Evolutionary conservation across 257 asterid species (phyloP), one percentile per base, ranked within the genome.

Genomic region (Jasminum sambac): DNA sequence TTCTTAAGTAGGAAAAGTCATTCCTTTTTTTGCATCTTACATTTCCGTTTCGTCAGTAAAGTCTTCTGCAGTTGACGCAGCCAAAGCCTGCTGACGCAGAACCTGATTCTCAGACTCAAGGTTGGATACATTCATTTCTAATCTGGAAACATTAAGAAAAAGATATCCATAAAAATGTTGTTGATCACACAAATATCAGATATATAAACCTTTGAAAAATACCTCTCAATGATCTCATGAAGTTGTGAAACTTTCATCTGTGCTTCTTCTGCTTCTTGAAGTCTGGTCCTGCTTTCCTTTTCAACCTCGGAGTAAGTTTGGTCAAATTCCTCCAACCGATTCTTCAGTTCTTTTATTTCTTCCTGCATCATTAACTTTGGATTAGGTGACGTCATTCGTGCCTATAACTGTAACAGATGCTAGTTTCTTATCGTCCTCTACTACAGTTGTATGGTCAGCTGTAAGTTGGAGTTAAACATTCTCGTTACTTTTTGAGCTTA

Each of bases 51-150:
- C 92, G 80, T 88, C 96, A 5, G 82, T 77, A 66, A 79, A 72
- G 76, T 84, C 96, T 71, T 89, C 96, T 78, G 84, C 83, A 39
- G 90, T 82, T 59, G 98, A 81, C 72, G 86, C 86, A 67, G 82
- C 90, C 85, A 89, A 84, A 76, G 90, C 96, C 86, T 92, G 96
- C 85, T 92, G 96, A 21, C 98, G 90, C 50, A 92, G 88, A 80
- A 92, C 92, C 84, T 86, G 96, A 81, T 92, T 92, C 88, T 92
- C 98, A 1, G 96, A 83, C 69, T 92, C 98, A 60, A 89, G 96
- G 80, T 88, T 92, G 66, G 96, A 88, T 67, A 89, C 64, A 76
- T 88, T 92, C 76, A 70, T 73, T 81, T 88, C 92, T 75, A 92
- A 73, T 83, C 96, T 92, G 94, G 60, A 75, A 69, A 71, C 70